Evolutionary conservation across 257 asterid genomes (phyloP).

Genomic region (Phtheirospermum japonicum): DNA sequence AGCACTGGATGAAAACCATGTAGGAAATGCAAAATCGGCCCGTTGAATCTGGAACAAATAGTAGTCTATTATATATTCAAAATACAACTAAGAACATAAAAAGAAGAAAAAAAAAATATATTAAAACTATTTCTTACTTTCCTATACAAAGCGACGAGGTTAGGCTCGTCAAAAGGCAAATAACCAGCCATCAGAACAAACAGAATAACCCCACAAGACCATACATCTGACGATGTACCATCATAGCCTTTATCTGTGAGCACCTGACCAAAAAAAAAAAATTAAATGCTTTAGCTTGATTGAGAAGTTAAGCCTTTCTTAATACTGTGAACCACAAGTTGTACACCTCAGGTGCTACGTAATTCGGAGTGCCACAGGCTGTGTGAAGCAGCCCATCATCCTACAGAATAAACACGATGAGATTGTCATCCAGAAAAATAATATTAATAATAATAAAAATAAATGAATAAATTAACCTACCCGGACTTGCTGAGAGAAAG

Average conservation of each 20-base stretch:
- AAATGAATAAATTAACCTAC: conserved; percentile 34
- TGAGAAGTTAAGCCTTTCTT: conserved; percentile 18
- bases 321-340: conserved; percentile 21
- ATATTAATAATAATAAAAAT: background rate
- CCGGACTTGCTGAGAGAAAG: conserved; percentile 67
- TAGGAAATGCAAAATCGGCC: conserved; percentile 63
- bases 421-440: background rate
- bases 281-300: conserved; percentile 27
- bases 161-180: conserved; percentile 75
- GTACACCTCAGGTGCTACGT: conserved; percentile 91
- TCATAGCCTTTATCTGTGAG: conserved; percentile 67
- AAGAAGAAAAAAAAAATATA: background rate
- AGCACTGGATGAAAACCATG: conserved; percentile 71
- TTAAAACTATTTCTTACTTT: conserved; percentile 39
- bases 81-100: conserved; percentile 13
- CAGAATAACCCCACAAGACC: conserved; percentile 91
- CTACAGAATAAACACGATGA: conserved; percentile 36
- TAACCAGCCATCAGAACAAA: conserved; percentile 81
- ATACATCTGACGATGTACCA: conserved; percentile 75
- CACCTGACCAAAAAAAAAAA: conserved; percentile 43
- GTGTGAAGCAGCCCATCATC: conserved; percentile 84
- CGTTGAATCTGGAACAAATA: conserved; percentile 47
- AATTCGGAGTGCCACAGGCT: conserved; percentile 87
- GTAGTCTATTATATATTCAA: conserved; percentile 18
- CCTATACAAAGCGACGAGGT: conserved; percentile 49